Evolutionary conservation across 2,329 filamentous ascomycete species (phyloP).

Genomic region (Xylaria arbuscula): DNA sequence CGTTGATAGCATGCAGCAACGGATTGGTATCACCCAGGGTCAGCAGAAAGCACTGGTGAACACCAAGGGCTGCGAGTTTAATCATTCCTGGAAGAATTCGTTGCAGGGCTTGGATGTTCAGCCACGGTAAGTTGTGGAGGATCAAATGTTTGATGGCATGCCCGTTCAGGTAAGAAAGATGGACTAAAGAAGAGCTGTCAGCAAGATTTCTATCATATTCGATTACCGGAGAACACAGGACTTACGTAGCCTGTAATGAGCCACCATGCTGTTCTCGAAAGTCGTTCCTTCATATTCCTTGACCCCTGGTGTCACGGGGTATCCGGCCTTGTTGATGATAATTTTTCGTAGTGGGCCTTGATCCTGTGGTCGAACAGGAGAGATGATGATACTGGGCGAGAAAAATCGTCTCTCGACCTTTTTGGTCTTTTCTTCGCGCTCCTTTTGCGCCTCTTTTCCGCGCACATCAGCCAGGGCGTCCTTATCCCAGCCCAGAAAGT

Average conservation of each 20-base stretch:
- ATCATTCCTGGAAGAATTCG: constrained; percentile 39
- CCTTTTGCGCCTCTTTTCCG: background rate
- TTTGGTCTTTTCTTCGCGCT: background rate
- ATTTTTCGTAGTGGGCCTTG: constrained; percentile 9
- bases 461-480: background rate
- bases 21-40: constrained; percentile 41
- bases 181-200: constrained; percentile 31
- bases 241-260: constrained; percentile 33
- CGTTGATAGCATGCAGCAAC: constrained; percentile 39
- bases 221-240: background rate
- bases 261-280: constrained; percentile 1
- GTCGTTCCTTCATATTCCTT: background rate
- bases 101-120: constrained; percentile 40
- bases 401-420: background rate
- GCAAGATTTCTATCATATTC: background rate
- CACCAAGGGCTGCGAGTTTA: constrained; percentile 40
- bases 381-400: constrained; percentile 22
- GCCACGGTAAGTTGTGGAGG: constrained; percentile 43
- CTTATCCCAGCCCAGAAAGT: constrained; percentile 26
- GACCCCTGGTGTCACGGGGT: constrained; percentile 20
- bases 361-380: constrained; percentile 21
- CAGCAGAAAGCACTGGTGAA: constrained; percentile 49
- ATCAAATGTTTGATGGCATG: constrained; percentile 40
- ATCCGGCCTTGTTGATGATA: constrained; percentile 6
- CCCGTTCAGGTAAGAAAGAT: constrained; percentile 34